Conservation (phyloP, 2,329 filamentous ascomycete species). For the Colletotrichum endophyticum region DNA sequence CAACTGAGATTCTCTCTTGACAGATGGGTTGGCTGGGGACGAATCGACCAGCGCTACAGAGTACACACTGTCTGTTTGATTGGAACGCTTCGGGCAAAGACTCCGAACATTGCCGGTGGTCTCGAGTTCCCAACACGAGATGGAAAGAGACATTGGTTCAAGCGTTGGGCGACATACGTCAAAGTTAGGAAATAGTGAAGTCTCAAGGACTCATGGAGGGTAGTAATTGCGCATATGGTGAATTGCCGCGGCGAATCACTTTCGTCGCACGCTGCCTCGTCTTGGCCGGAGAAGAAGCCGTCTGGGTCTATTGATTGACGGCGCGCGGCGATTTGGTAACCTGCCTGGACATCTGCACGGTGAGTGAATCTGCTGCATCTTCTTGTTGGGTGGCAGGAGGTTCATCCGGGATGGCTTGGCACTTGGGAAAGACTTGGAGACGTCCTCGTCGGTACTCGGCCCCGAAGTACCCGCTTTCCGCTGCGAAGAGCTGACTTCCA, state of each 20-base stretch:
- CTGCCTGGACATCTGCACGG: background rate
- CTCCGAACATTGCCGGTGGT: background rate
- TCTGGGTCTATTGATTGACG: background rate
- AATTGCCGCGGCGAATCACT: conserved; percentile 4
- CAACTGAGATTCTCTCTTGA: background rate
- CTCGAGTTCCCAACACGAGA: background rate
- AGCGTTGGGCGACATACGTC: background rate
- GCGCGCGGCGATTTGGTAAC: background rate
- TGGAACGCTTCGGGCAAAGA: conserved; percentile 7
- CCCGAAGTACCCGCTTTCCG: conserved; percentile 14
- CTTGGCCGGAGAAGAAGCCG: background rate
- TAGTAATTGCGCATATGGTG: background rate
- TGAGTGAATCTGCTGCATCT: background rate
- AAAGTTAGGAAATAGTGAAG: conserved; percentile 4
- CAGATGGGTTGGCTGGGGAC: background rate
- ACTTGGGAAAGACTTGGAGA: background rate
- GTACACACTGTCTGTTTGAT: background rate
- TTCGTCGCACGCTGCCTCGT: background rate
- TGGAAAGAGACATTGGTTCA: background rate
- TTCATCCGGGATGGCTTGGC: background rate
- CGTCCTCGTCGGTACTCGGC: conserved; percentile 3
- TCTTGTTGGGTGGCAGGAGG: background rate
- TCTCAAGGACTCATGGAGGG: background rate
- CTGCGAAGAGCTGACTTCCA: background rate
- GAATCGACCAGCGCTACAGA: background rate